Evolutionary conservation across 1,139 yeast species (phyloP), one percentile per base, ranked within the genome.

Genomic region (Yamadazyma kanchanaburiensis): DNA sequence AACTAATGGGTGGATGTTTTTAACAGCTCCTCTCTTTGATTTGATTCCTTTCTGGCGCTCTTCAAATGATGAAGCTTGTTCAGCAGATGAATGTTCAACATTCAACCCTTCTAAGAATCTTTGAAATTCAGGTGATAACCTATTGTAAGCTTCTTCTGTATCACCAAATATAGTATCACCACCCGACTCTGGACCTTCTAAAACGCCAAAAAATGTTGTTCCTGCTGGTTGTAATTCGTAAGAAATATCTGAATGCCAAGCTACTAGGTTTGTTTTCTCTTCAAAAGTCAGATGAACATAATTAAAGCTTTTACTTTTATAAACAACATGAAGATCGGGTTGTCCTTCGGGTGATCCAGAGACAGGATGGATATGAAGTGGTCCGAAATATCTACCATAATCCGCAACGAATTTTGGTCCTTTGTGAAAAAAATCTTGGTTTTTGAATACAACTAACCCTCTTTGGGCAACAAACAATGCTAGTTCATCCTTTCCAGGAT

Each of bases 111-210:
- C 73, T 35, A 80, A 55, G 47, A 75, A 65, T 37, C 70, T 57
- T 48, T 75, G 70, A 51, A 81, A 66, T 6, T 61, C 64, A 11
- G 84, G 83, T 1, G 87, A 80, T 35, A 82, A 63, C 45, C 83
- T 63, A 39, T 80, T 76, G 53, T 79, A 81, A n/a, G 84, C 77
- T 38, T 78, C 86, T 34, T 73, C 68, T 18, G 77, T 67, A 40
- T 77, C 80, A 6, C 76, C 65, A 59, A 82, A 82, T 31, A 77
- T 55, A n/a, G 91, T 82, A 51, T 82, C 89, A 34, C 88, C 88
- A 33, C 89, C 89, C 11, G 73, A 51, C 29, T 69, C 71, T 22
- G 88, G 82, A 22, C 78, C 82, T 43, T 69, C 79, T 28, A 74
- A 55, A 35, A 78, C 70, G 30, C 77, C 66, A 44, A 82, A 74